Evolutionary conservation across 345 rosid species (phyloP).

Genomic region (Rubroshorea leprosula): DNA sequence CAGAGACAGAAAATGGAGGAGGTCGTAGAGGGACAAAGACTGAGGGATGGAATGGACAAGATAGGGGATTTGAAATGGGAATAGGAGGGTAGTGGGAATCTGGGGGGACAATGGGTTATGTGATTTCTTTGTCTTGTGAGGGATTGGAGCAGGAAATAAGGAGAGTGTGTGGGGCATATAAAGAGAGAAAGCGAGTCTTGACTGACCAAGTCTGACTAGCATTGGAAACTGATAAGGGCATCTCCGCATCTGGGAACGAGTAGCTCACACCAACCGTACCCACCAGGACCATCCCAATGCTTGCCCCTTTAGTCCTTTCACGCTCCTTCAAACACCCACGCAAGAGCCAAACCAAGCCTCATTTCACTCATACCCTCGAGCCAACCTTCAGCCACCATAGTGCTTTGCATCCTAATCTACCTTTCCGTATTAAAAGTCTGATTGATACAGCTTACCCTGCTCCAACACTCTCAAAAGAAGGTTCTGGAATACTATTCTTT

Average conservation of each 20-base stretch:
- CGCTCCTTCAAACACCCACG: constrained; percentile 17
- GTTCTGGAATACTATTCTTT: no score
- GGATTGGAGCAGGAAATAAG: constrained; percentile 18
- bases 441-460: no score
- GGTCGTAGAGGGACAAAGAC: constrained; percentile 12
- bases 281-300: constrained; percentile 18
- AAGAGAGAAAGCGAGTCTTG: constrained; percentile 9
- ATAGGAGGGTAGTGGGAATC: constrained; percentile 17
- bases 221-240: constrained; percentile 25
- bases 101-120: constrained; percentile 20
- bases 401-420: constrained; percentile 17
- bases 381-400: constrained; percentile 31
- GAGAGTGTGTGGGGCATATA: constrained; percentile 7
- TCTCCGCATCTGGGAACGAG: no score
- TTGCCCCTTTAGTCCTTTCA: constrained; percentile 17
- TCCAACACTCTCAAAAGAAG: no score
- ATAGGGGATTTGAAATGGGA: not conserved
- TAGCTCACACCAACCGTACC: constrained; percentile 28
- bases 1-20: constrained; percentile 7
- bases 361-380: not conserved
- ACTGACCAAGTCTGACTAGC: constrained; percentile 16
- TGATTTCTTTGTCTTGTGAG: constrained; percentile 29
- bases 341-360: no score
- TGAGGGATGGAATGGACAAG: constrained; percentile 10
- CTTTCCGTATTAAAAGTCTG: not conserved